phyloP scores from a whole-genome alignment of 352 stramenopile species.

The Aphanomyces euteiches region DNA sequence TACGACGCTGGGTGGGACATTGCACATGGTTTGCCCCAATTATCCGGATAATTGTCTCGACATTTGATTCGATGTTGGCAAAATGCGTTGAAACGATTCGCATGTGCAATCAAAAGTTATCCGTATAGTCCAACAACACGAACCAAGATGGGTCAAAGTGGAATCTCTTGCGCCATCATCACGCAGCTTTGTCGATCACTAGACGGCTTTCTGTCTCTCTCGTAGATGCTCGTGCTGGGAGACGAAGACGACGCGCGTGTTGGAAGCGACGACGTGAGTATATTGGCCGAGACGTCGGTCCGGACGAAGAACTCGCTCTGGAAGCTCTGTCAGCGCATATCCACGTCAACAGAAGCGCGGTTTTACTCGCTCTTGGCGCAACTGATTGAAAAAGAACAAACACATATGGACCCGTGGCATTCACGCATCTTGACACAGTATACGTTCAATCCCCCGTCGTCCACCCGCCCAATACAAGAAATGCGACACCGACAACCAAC shows the following conservation, averaged over 20 bases:
- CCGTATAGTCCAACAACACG: too few relatives aligned
- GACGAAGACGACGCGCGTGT: neutral
- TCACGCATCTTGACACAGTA: constrained; percentile 2
- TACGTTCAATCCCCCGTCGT: neutral
- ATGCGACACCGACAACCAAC: neutral
- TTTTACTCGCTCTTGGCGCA: constrained; percentile 25
- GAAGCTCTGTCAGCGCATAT: constrained; percentile 21
- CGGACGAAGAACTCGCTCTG: constrained; percentile 22
- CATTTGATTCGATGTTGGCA: too few relatives aligned
- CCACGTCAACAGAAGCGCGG: constrained; percentile 17
- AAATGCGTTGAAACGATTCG: too few relatives aligned
- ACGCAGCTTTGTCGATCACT: neutral
- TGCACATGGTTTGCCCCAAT: too few relatives aligned
- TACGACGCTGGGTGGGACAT: too few relatives aligned
- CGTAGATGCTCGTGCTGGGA: neutral
- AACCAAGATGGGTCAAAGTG: neutral
- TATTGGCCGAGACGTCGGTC: constrained; percentile 26
- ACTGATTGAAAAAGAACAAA: constrained; percentile 8
- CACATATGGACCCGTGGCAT: constrained; percentile 19
- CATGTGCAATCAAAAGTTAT: too few relatives aligned
- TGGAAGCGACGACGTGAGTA: constrained; percentile 20
- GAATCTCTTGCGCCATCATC: constrained; percentile 1
- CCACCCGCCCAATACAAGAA: neutral
- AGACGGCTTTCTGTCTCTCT: neutral
- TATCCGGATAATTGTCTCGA: too few relatives aligned